Evolutionary conservation across 352 stramenopile genomes (phyloP).

Genomic region (Thalassiosira tumida): DNA sequence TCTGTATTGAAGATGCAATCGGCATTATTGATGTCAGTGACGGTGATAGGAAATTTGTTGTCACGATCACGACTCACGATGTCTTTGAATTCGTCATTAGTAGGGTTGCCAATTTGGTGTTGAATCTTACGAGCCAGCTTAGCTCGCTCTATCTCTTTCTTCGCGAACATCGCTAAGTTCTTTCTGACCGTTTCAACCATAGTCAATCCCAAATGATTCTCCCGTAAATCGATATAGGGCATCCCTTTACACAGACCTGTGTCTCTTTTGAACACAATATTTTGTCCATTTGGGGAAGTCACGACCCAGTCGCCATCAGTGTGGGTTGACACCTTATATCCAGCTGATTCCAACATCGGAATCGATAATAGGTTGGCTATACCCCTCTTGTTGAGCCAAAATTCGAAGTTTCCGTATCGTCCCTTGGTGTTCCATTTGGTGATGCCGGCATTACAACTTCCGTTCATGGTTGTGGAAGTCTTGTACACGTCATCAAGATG

Average conservation of each 20-base stretch:
- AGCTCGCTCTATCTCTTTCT: conserved; percentile 23
- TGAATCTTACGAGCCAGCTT: conserved; percentile 59
- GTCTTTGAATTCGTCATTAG: conserved; percentile 3
- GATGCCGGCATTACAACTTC: conserved; percentile 27
- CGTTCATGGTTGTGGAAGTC: background rate
- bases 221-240: background rate
- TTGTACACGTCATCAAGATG: background rate
- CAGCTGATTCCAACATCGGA: conserved; percentile 16
- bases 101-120: conserved; percentile 43
- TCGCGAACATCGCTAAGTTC: background rate
- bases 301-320: background rate
- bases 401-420: background rate
- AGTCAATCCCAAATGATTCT: background rate
- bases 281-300: background rate
- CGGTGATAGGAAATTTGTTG: conserved; percentile 50
- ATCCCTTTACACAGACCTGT: background rate
- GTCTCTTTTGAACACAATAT: background rate
- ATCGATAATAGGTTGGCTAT: conserved; percentile 79
- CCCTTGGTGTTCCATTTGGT: background rate
- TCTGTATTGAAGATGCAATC: conserved; percentile 57
- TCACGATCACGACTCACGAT: conserved; percentile 64
- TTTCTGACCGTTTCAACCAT: background rate
- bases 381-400: conserved; percentile 53
- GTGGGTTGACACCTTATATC: conserved; percentile 30
- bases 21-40: conserved; percentile 47